These are phyloP conservation scores for Podaxis pistillaris DNA, from an alignment of 768 basidiomycete genomes.

Conservation along the genomic window DNA sequence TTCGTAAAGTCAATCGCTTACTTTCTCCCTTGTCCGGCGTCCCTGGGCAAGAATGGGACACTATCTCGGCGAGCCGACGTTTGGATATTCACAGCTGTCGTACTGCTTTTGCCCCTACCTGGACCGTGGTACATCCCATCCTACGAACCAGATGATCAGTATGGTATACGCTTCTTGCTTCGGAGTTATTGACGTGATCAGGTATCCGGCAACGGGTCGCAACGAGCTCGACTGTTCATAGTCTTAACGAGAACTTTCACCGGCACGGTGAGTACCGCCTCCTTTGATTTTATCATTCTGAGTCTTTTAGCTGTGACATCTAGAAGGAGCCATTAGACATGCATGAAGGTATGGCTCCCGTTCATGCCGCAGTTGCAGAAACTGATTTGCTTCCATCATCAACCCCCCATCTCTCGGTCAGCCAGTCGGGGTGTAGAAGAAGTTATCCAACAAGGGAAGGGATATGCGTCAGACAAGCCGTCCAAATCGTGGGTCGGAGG, in stretches of 20 bases:
- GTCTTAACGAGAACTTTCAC: not conserved
- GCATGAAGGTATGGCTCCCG: not conserved
- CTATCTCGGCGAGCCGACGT: not conserved
- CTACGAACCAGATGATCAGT: not conserved
- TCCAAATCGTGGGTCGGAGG: not conserved
- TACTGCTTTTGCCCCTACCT: constrained; percentile 4
- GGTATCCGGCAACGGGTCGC: constrained; percentile 16
- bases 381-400: not conserved
- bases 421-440: not conserved
- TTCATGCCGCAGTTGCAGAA: not conserved
- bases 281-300: not conserved
- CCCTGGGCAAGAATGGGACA: not conserved
- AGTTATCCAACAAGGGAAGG: not conserved
- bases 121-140: constrained; percentile 10
- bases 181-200: constrained; percentile 19
- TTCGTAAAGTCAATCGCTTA: too few species aligned
- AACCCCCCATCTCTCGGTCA: not conserved
- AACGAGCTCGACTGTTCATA: not conserved
- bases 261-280: not conserved
- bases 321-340: not conserved
- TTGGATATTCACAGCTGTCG: not conserved
- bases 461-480: not conserved
- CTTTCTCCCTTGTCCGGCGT: too few species aligned
- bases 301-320: not conserved
- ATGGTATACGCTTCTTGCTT: constrained; percentile 15